These are phyloP conservation scores for Solanum paucissectum DNA, from an alignment of 257 asterid genomes.

Conservation along the genomic window DNA sequence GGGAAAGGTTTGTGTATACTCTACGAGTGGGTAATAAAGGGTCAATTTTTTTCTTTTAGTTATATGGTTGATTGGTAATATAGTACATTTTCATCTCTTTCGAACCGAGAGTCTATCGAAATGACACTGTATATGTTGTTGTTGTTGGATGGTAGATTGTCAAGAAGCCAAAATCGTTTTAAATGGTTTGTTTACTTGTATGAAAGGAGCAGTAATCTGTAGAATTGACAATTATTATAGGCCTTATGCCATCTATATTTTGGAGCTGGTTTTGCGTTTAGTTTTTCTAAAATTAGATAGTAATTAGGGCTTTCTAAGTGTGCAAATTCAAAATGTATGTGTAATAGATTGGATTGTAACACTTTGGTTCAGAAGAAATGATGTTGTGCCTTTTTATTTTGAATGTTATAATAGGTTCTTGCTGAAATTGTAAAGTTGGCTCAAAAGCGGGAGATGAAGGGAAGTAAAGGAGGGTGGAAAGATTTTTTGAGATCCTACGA, in stretches of 20 bases:
- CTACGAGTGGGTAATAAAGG: not conserved
- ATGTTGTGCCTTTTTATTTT: not conserved
- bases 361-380: not conserved
- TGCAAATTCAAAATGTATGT: not conserved
- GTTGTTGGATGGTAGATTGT: not conserved
- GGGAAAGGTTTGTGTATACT: not conserved
- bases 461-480: conserved; percentile 47
- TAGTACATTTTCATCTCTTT: not conserved
- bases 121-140: not conserved
- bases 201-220: not conserved
- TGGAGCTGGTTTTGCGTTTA: not conserved
- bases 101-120: not conserved
- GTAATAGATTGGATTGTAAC: not conserved
- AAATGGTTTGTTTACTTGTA: not conserved
- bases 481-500: conserved; percentile 61
- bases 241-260: not conserved
- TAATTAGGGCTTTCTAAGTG: not conserved
- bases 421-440: conserved; percentile 34
- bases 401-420: conserved; percentile 16
- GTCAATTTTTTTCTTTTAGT: not conserved
- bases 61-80: not conserved
- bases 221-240: not conserved
- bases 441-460: conserved; percentile 29
- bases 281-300: not conserved
- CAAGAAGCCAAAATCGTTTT: not conserved